Percentiles rank a stretch among this genome's conserved stretches.
phyloP scores from a whole-genome alignment of 2,329 filamentous ascomycete genomes.

The Bipolaris victoriae region DNA sequence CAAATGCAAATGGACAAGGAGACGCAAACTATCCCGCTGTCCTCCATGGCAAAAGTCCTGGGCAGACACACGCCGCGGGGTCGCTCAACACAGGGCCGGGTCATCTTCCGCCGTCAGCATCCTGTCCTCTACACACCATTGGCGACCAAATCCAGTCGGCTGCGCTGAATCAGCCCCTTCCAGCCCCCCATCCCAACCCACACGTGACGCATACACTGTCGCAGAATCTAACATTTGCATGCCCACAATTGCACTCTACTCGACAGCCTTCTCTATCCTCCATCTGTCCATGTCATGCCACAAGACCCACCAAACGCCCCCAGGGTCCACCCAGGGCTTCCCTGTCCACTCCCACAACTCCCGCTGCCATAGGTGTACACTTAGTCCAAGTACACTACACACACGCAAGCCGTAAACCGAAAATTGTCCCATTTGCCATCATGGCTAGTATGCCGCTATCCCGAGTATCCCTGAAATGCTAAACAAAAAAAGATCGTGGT shows the following conservation, averaged over 20 bases:
- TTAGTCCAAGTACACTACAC: no score
- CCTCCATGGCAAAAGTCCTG: background rate
- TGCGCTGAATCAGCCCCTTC: background rate
- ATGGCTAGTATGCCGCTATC: background rate
- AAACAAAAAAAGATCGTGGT: background rate
- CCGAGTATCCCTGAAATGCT: background rate
- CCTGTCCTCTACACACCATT: background rate
- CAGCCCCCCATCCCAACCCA: background rate
- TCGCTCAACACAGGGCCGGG: constrained; percentile 16
- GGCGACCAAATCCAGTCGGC: background rate
- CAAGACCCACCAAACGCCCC: no score
- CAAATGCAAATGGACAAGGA: no score
- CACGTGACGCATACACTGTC: no score
- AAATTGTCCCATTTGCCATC: background rate
- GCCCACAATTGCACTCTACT: no score
- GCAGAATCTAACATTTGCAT: no score
- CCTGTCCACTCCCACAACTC: no score
- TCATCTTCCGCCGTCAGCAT: constrained; percentile 18
- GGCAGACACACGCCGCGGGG: constrained; percentile 17
- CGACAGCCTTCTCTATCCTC: no score
- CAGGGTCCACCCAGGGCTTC: no score
- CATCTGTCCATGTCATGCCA: no score
- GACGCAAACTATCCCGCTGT: background rate
- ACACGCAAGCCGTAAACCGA: no score
- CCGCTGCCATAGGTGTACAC: no score